phyloP scores from a whole-genome alignment of 768 basidiomycete species.

The Russula ochroleuca region DNA sequence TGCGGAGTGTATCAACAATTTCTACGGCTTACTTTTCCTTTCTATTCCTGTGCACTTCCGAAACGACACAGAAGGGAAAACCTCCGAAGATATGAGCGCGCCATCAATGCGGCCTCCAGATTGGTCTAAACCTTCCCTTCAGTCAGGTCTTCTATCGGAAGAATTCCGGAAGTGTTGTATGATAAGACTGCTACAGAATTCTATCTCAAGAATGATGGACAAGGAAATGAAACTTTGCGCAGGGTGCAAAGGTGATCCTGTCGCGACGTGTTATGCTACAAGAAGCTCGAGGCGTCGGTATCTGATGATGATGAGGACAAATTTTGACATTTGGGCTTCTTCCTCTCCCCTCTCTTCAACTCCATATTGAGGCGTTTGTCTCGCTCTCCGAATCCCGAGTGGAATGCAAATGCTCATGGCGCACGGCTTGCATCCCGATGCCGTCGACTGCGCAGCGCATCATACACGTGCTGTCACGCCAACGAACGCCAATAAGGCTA shows the following conservation, averaged over 20 bases:
- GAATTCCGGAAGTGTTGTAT: background rate
- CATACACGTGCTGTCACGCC: constrained; percentile 9
- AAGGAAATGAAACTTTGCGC: constrained; percentile 9
- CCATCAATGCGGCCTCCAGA: background rate
- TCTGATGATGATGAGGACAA: constrained; percentile 4
- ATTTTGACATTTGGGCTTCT: background rate
- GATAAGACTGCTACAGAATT: background rate
- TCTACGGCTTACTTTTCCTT: background rate
- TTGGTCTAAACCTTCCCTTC: background rate
- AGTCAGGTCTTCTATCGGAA: background rate
- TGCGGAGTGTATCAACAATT: constrained; percentile 16
- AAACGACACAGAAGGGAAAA: background rate
- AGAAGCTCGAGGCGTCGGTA: constrained; percentile 9
- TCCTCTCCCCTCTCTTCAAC: background rate
- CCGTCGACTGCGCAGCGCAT: constrained; percentile 14
- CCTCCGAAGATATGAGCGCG: background rate
- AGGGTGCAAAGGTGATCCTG: background rate
- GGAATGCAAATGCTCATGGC: constrained; percentile 15
- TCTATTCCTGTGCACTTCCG: background rate
- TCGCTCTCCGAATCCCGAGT: constrained; percentile 8
- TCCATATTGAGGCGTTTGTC: background rate
- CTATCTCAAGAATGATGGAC: background rate
- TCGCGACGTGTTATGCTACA: constrained; percentile 14
- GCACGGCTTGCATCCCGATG: constrained; percentile 13
- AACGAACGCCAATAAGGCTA: background rate